These are phyloP conservation scores for Xylaria bambusicola DNA, from an alignment of 495 filamentous ascomycete species.

Conservation along the genomic window DNA sequence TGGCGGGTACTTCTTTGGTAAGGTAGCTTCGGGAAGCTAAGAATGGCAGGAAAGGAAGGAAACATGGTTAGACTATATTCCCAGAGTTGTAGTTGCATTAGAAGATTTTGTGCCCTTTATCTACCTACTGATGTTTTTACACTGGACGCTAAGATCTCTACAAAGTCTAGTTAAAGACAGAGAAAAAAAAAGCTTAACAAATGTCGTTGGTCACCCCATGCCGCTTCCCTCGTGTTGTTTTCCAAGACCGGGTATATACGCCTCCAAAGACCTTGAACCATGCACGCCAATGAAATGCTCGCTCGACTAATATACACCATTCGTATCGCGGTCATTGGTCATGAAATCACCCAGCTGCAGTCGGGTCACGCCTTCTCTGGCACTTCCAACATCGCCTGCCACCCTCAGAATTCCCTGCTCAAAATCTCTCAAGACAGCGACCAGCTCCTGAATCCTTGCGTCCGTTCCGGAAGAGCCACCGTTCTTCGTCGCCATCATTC, in stretches of 20 bases:
- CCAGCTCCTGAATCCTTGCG: conserved; percentile 54
- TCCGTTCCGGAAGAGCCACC: conserved; percentile 42
- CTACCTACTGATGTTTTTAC: too few relatives aligned
- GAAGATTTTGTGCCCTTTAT: too few relatives aligned
- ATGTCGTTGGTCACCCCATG: neutral
- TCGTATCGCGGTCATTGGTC: conserved; percentile 29
- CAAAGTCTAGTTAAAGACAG: neutral
- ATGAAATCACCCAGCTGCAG: conserved; percentile 61
- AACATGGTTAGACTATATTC: too few relatives aligned
- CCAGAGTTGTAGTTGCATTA: too few relatives aligned
- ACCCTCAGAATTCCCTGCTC: conserved; percentile 77
- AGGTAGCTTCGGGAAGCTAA: too few relatives aligned
- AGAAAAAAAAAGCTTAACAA: neutral
- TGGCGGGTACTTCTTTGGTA: conserved; percentile 50
- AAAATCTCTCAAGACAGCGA: conserved; percentile 71
- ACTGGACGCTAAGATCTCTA: too few relatives aligned
- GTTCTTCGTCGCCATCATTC: conserved; percentile 60
- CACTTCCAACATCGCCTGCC: conserved; percentile 66
- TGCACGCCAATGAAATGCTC: conserved; percentile 7
- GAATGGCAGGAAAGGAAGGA: too few relatives aligned
- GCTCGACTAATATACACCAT: conserved; percentile 29
- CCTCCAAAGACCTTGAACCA: neutral
- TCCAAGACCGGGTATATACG: conserved; percentile 19
- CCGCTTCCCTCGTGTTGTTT: neutral
- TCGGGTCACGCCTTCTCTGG: conserved; percentile 70